A percentile compares a stretch with the other conserved stretches of the same genome.
Conservation (phyloP, 352 stramenopile species). For the Plasmopara viticola region DNA sequence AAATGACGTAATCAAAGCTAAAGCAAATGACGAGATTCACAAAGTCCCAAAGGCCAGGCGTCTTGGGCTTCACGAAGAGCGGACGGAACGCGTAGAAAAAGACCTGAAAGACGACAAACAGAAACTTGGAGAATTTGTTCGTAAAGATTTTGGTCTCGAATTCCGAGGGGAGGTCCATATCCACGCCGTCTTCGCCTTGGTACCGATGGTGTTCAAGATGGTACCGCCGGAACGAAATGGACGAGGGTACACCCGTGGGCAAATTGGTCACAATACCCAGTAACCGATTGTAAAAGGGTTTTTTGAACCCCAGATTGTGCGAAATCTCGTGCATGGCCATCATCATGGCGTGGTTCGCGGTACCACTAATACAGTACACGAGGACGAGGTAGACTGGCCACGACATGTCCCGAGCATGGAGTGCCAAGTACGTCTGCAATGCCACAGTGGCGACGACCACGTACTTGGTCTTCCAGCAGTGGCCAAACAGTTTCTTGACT, state of each 20-base stretch:
- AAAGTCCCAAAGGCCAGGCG: conserved; percentile 74
- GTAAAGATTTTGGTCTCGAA: conserved; percentile 88
- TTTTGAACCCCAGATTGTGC: conserved; percentile 95
- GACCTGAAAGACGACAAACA: conserved; percentile 91
- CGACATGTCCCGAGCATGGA: conserved; percentile 53
- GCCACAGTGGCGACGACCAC: conserved; percentile 62
- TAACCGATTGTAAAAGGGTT: conserved; percentile 83
- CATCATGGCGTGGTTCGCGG: conserved; percentile 92
- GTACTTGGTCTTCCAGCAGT: conserved; percentile 84
- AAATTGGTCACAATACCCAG: conserved; percentile 92
- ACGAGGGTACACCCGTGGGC: conserved; percentile 87
- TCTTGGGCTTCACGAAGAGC: conserved; percentile 90
- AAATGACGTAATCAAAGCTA: conserved; percentile 82
- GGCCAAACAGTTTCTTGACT: conserved; percentile 88
- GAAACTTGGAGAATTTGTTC: conserved; percentile 82
- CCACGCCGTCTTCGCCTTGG: conserved; percentile 90
- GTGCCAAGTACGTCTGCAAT: conserved; percentile 80
- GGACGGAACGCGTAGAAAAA: conserved; percentile 93
- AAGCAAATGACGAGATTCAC: conserved; percentile 84
- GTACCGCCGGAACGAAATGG: conserved; percentile 94
- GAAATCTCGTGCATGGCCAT: conserved; percentile 95
- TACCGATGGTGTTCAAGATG: conserved; percentile 97
- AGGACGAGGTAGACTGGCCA: conserved; percentile 54
- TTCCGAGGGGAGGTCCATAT: conserved; percentile 92
- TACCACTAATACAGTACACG: conserved; percentile 88